phyloP scores from a whole-genome alignment of 1,284 basidiomycete genomes.

The Ceratobasidium sp. region DNA sequence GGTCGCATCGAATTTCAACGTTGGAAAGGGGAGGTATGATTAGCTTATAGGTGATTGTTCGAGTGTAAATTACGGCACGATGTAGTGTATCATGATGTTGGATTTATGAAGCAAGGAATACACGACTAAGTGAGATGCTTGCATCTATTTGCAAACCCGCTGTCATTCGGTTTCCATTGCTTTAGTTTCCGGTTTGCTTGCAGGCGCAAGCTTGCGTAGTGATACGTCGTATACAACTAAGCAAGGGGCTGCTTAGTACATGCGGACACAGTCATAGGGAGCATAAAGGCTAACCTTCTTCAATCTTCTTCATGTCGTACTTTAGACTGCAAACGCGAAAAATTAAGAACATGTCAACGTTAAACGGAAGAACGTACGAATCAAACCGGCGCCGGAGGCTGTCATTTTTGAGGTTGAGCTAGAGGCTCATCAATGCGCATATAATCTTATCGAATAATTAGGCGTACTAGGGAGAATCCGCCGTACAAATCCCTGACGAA shows the following conservation, averaged over 20 bases:
- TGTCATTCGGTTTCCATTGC: background rate
- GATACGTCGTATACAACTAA: constrained; percentile 89
- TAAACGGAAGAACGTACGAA: constrained; percentile 46
- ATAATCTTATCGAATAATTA: constrained; percentile 7
- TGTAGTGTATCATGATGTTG: too few relatives aligned
- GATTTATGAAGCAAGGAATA: too few relatives aligned
- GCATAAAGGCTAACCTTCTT: constrained; percentile 75
- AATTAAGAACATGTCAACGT: constrained; percentile 4
- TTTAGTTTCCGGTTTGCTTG: constrained; percentile 48
- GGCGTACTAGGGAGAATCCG: constrained; percentile 82
- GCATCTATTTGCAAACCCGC: too few relatives aligned
- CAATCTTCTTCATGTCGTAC: constrained; percentile 91
- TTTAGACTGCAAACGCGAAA: constrained; percentile 67
- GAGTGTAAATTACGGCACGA: too few relatives aligned
- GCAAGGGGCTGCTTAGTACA: constrained; percentile 30
- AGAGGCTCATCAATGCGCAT: constrained; percentile 32
- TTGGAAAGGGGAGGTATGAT: constrained; percentile 47
- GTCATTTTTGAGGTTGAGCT: constrained; percentile 94
- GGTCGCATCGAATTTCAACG: constrained; percentile 76
- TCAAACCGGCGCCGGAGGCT: constrained; percentile 80
- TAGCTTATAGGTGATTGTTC: constrained; percentile 12
- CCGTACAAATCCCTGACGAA: constrained; percentile 88
- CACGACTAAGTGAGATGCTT: too few relatives aligned
- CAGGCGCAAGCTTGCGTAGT: constrained; percentile 69
- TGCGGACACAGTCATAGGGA: background rate